Conservation (phyloP, 768 basidiomycete genomes). For the Tricholomella constricta region DNA sequence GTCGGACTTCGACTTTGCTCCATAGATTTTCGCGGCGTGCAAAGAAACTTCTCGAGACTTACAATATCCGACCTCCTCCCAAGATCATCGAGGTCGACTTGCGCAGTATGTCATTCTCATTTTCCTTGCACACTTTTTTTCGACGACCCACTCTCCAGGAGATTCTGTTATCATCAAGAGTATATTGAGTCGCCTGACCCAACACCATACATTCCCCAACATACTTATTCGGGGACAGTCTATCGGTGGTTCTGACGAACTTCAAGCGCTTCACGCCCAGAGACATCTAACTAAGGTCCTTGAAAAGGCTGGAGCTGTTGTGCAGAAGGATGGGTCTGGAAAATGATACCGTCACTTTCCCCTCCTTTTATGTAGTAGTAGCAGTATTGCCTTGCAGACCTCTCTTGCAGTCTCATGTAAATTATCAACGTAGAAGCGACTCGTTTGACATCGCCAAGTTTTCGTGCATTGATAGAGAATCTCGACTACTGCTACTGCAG, state of each 20-base stretch:
- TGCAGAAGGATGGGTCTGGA: conserved; percentile 25
- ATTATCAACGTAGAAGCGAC: no score
- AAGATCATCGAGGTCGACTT: conserved; percentile 76
- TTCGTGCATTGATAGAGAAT: no score
- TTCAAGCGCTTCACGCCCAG: conserved; percentile 52
- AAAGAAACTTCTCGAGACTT: conserved; percentile 61
- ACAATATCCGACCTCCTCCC: conserved; percentile 64
- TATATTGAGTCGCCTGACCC: conserved; percentile 66
- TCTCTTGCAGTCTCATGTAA: no score
- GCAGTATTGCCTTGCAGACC: neutral
- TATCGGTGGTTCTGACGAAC: conserved; percentile 67
- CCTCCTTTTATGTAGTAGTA: conserved; percentile 9
- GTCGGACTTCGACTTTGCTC: conserved; percentile 1
- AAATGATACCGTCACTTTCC: conserved; percentile 5
- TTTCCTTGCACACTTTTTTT: neutral
- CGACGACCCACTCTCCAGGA: conserved; percentile 34
- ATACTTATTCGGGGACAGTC: conserved; percentile 63
- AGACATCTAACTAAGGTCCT: conserved; percentile 46
- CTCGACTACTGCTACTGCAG: no score
- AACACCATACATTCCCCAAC: conserved; percentile 75
- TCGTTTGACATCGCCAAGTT: no score
- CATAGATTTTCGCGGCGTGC: conserved; percentile 59
- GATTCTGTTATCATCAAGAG: conserved; percentile 66
- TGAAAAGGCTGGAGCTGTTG: conserved; percentile 46
- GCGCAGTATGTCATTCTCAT: conserved; percentile 46